Evolutionary conservation across 805 yeast species (phyloP), one percentile per base, ranked within the genome.

Genomic region (Yarrowia sp.): DNA sequence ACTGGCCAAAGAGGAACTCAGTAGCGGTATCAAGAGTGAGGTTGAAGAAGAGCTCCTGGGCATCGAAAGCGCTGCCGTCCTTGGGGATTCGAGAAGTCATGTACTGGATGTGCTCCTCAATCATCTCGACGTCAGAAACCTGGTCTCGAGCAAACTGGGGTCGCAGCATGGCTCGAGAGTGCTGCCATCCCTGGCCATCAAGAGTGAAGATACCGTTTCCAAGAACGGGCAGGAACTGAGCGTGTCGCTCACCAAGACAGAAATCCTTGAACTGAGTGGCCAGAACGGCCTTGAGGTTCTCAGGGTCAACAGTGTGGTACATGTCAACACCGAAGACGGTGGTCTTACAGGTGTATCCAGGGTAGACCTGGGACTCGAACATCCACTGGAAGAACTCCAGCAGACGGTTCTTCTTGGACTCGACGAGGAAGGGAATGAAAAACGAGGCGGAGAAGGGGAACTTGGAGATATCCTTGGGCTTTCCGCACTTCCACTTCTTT

Each of bases 121-220:
- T 62, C 47, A 67, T 60, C 8, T 66, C 68, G 0, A 75, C 67
- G 31, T 72, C 73, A 15, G 72, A 67, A 28, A 76, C 71, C 69
- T 75, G 76, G 44, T 72, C 73, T 4, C 74, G 68, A 45, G 71
- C 58, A 67, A 76, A 76, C 67, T 75, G 77, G 7, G 79, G 79
- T 39, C 78, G 70, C 45, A 76, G 69, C 71, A 76, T 65, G 7
- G 74, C 71, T 13, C 79, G 68, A 15, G 78, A 73, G 63, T 76
- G 78, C 53, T 72, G 71, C 79, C 79, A 76, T 32, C 71, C 73
- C 43, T 69, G 69, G 32, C 77, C 76, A 42, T 72, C 72, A 28
- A 73, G 70, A 4, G 78, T 76, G 69, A 76, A 76, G 51, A 76
- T 76, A 1, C 79, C 79, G 35, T 69, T 67, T 5, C 78, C 78